Conservation (phyloP, 2,329 filamentous ascomycete species). For the Epichloe bromicola region DNA sequence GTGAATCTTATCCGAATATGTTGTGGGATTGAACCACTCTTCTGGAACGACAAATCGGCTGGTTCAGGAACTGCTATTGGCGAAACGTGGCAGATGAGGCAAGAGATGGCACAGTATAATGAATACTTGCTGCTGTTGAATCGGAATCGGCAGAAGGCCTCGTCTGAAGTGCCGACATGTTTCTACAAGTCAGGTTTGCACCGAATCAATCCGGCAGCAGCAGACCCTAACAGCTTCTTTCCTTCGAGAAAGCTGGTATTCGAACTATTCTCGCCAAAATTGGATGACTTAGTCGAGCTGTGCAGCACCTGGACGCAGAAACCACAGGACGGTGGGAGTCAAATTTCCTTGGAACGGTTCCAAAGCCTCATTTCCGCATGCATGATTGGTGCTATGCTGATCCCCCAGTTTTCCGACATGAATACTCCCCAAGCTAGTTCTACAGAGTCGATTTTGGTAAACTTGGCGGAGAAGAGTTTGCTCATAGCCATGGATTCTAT, state of each 20-base stretch:
- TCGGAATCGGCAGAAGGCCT: slow-evolving; percentile 15
- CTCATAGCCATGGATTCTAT: slow-evolving; percentile 27
- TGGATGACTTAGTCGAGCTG: slow-evolving; percentile 34
- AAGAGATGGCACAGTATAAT: slow-evolving; percentile 30
- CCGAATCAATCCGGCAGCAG: slow-evolving; percentile 10
- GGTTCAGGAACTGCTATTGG: slow-evolving; percentile 34
- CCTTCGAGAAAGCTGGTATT: slow-evolving; percentile 37
- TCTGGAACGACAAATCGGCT: slow-evolving; percentile 17
- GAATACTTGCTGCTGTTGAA: slow-evolving; percentile 44
- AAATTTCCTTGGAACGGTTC: slow-evolving; percentile 39
- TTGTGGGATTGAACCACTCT: slow-evolving; percentile 37
- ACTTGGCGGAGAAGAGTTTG: slow-evolving; percentile 28
- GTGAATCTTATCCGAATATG: slow-evolving; percentile 57
- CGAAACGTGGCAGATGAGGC: slow-evolving; percentile 33
- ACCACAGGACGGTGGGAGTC: slow-evolving; percentile 30
- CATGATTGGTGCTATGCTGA: slow-evolving; percentile 30
- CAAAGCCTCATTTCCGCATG: slow-evolving; percentile 38
- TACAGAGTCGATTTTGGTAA: slow-evolving; percentile 30
- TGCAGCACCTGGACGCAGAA: slow-evolving; percentile 34
- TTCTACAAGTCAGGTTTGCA: slow-evolving; percentile 2
- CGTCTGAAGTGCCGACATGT: not conserved
- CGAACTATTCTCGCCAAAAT: slow-evolving; percentile 40
- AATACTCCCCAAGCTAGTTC: slow-evolving; percentile 36
- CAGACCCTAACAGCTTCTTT: slow-evolving; percentile 21
- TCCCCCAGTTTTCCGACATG: slow-evolving; percentile 33